Base-by-base conservation (phyloP, 2,329 filamentous ascomycete species). In the Aspergillus brasiliensis region DNA sequence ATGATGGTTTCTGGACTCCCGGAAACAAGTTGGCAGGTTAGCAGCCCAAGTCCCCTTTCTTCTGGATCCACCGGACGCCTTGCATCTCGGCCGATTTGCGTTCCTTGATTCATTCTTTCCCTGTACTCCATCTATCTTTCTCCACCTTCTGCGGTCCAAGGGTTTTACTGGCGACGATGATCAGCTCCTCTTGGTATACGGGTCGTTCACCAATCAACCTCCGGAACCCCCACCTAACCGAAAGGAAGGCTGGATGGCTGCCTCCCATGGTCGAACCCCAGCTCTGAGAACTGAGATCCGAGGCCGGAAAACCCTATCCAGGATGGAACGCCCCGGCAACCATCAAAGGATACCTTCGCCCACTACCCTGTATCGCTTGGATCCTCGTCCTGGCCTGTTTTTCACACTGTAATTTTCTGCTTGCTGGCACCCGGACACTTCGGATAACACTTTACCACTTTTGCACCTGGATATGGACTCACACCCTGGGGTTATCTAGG, bases 21-120 rank as follows among this genome's bases (percentile, higher is more conserved):
- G 77, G 94, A 98, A 85, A 99, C 95, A 85, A 97, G 93, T 88
- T 99, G 95, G 95, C 95, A 99, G 95, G 95, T 99, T 90, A 95
- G 95, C 91, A 75, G 67, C 66, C 71, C 71, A 74, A 65, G 55
- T 66, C 69, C 69, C 69, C 70, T 72, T 64, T 60, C 58, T 59
- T 65, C 61, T 67, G 71, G 70, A 73, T 65, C 51, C 57, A 67
- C 60, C 56, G 69, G 66, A 69, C 51, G 56, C 55, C 58, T 58
- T 55, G 52, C 54, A 52, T 56, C 48, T 58, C 62, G 62, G 65
- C 60, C 62, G 44, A 57, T 61, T 10, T 49, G 19, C 60, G 57
- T 42, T 61, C 60, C 68, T 67, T 71, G 53, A 60, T 58, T 34
- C 44, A 15, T 17, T 27, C 17, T 47, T 57, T 37, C 23, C 38